phyloP scores from a whole-genome alignment of 1,284 basidiomycete species.

The Xerocomus cyaneibrunnescens region DNA sequence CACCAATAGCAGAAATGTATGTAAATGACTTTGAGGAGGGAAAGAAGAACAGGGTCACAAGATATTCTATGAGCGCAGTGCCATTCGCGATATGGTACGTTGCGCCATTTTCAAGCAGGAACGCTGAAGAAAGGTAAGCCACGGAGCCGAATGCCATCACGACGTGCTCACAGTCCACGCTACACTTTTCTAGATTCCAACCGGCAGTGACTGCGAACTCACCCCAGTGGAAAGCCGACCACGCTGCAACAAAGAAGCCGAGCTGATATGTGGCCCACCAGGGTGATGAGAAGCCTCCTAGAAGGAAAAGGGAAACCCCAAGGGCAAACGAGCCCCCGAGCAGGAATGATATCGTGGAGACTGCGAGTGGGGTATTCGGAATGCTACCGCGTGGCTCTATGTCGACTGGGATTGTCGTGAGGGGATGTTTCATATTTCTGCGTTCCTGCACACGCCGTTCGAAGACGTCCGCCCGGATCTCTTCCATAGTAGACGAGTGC shows the following conservation, averaged over 20 bases:
- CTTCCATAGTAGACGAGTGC: not conserved
- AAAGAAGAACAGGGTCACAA: slow-evolving; percentile 67
- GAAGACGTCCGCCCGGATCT: slow-evolving; percentile 37
- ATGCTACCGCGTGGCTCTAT: slow-evolving; percentile 56
- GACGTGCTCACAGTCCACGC: slow-evolving; percentile 79
- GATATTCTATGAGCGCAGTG: slow-evolving; percentile 78
- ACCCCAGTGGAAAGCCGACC: slow-evolving; percentile 88
- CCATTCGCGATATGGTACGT: slow-evolving; percentile 87
- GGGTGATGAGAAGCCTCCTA: slow-evolving; percentile 43
- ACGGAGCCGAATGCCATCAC: not conserved
- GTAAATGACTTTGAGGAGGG: slow-evolving; percentile 57
- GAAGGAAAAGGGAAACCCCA: slow-evolving; percentile 49
- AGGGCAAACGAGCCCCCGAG: slow-evolving; percentile 65
- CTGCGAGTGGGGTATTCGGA: slow-evolving; percentile 81
- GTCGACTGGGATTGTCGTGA: slow-evolving; percentile 54
- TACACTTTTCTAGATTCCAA: slow-evolving; percentile 93
- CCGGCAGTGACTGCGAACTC: slow-evolving; percentile 96
- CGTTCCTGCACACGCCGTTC: slow-evolving; percentile 51
- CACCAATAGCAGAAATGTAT: slow-evolving; percentile 59
- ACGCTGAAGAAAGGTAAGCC: slow-evolving; percentile 57
- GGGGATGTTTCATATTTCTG: slow-evolving; percentile 39
- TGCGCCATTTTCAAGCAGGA: slow-evolving; percentile 88
- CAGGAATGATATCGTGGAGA: slow-evolving; percentile 70
- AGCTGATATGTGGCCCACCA: slow-evolving; percentile 79
- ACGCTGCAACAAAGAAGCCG: slow-evolving; percentile 78